These are phyloP conservation scores for Barnettozyma populi DNA, from an alignment of 805 yeast genomes.

Conservation along the genomic window DNA sequence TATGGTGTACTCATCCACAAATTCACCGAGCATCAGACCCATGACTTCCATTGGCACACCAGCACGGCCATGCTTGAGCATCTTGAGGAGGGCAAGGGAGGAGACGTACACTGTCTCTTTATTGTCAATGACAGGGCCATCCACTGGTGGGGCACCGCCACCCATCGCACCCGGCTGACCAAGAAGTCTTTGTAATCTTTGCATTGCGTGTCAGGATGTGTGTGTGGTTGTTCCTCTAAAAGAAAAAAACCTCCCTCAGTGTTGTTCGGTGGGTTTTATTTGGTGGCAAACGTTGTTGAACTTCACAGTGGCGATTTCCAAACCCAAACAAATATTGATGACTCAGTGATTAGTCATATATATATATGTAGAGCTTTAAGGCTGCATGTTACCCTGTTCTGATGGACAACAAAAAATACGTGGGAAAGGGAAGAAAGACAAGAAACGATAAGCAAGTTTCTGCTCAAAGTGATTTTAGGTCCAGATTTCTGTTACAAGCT, in stretches of 20 bases:
- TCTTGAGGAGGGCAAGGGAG: slow-evolving; percentile 87
- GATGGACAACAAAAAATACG: too few species aligned
- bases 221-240: neutral
- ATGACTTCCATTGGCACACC: slow-evolving; percentile 86
- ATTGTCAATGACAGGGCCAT: slow-evolving; percentile 84
- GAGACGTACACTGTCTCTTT: slow-evolving; percentile 96
- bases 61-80: slow-evolving; percentile 96
- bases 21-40: slow-evolving; percentile 99
- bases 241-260: too few species aligned
- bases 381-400: too few species aligned
- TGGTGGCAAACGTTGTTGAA: neutral
- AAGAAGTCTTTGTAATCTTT: slow-evolving; percentile 38
- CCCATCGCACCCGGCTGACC: slow-evolving; percentile 38
- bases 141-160: slow-evolving; percentile 47
- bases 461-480: too few species aligned
- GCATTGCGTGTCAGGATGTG: slow-evolving; percentile 26
- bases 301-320: neutral
- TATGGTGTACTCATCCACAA: slow-evolving; percentile 94
- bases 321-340: too few species aligned
- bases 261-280: neutral
- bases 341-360: too few species aligned
- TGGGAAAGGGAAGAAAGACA: too few species aligned
- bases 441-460: too few species aligned
- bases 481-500: too few species aligned
- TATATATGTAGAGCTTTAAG: too few species aligned